phyloP scores from a whole-genome alignment of 2,329 filamentous ascomycete genomes.

The Eurotiales sp. region DNA sequence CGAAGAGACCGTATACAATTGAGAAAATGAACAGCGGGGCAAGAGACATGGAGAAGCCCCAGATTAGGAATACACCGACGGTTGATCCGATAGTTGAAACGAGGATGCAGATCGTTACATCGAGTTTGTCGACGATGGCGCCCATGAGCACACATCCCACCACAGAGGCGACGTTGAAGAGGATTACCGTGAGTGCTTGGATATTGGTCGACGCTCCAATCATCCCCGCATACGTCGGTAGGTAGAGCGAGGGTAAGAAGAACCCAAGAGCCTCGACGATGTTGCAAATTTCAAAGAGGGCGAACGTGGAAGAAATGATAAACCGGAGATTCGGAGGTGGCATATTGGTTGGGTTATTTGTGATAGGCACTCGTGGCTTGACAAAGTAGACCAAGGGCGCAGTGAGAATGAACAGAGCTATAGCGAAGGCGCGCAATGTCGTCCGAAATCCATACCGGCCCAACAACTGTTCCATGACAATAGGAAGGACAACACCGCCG shows the following conservation, averaged over 20 bases:
- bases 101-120: slow-evolving; percentile 39
- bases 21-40: slow-evolving; percentile 39
- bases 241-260: slow-evolving; percentile 34
- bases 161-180: slow-evolving; percentile 29
- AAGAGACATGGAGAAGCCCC: slow-evolving; percentile 46
- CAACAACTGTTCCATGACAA: slow-evolving; percentile 29
- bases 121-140: slow-evolving; percentile 39
- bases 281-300: slow-evolving; percentile 38
- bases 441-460: slow-evolving; percentile 23
- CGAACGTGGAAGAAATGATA: slow-evolving; percentile 27
- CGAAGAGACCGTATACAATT: slow-evolving; percentile 45
- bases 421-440: slow-evolving; percentile 24
- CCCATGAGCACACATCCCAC: slow-evolving; percentile 40
- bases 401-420: slow-evolving; percentile 36
- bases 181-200: slow-evolving; percentile 23
- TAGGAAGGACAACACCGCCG: slow-evolving; percentile 29
- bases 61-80: slow-evolving; percentile 42
- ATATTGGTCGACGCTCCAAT: slow-evolving; percentile 20
- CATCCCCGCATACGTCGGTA: slow-evolving; percentile 27
- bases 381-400: slow-evolving; percentile 33
- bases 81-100: slow-evolving; percentile 41
- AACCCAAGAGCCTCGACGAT: slow-evolving; percentile 32
- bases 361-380: slow-evolving; percentile 24
- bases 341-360: slow-evolving; percentile 12
- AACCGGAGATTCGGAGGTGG: slow-evolving; percentile 30